Percentiles rank a stretch among this genome's conserved stretches.
phyloP scores from a whole-genome alignment of 2,329 filamentous ascomycete species.

The Botryotinia narcissicola region DNA sequence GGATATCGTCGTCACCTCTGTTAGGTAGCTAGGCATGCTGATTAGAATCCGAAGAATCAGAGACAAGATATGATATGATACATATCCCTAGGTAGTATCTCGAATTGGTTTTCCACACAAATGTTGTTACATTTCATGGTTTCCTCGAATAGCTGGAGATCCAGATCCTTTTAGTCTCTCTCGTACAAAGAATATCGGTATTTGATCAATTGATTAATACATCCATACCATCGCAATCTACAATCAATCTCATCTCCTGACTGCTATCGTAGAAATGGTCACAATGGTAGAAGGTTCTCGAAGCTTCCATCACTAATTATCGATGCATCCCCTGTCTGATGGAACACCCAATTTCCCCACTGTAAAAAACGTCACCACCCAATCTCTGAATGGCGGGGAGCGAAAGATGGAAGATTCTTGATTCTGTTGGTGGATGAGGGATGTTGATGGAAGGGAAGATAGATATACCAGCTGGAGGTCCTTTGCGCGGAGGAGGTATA shows the following conservation, averaged over 20 bases:
- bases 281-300: background rate
- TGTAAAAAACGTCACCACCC: constrained; percentile 11
- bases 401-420: constrained; percentile 16
- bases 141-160: background rate
- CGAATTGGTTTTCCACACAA: fast-evolving
- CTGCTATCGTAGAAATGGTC: too few species aligned
- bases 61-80: background rate
- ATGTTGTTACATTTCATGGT: background rate
- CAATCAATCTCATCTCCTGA: too few species aligned
- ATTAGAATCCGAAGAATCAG: too few species aligned
- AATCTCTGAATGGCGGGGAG: background rate
- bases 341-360: background rate
- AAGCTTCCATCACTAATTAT: background rate
- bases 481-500: background rate
- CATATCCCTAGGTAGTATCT: background rate
- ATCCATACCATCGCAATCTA: too few species aligned
- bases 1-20: too few species aligned
- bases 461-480: background rate
- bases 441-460: background rate
- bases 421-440: background rate
- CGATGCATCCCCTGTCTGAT: background rate
- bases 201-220: too few species aligned
- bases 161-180: background rate
- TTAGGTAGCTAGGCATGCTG: background rate
- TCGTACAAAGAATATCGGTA: too few species aligned